Evolutionary conservation across 768 basidiomycete genomes (phyloP).

Genomic region (Leccinum fibrillosum): DNA sequence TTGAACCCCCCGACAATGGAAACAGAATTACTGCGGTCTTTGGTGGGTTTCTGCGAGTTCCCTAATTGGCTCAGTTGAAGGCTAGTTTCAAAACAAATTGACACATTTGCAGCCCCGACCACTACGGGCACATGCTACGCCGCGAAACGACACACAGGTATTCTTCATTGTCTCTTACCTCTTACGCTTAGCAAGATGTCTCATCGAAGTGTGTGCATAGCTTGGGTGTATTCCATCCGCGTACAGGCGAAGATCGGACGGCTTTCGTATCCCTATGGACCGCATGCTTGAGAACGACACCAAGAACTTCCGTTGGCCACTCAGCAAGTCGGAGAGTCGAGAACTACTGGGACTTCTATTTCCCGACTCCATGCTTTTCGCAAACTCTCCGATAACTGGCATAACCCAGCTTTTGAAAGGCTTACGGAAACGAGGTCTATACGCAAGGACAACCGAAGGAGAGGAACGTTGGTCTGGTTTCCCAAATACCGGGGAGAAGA

Average conservation of each 20-base stretch:
- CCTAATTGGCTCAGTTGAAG: neutral
- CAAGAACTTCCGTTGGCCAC: neutral
- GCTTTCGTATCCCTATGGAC: neutral
- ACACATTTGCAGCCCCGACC: neutral
- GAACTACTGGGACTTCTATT: neutral
- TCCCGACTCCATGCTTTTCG: neutral
- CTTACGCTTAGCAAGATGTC: neutral
- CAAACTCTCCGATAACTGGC: neutral
- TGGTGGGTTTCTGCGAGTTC: neutral
- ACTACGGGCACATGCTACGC: neutral
- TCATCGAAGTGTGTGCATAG: neutral
- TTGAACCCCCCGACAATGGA: too few relatives aligned
- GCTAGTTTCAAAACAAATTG: neutral
- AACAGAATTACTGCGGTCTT: too few relatives aligned
- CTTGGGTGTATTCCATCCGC: neutral
- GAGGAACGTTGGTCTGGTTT: neutral
- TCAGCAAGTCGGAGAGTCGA: neutral
- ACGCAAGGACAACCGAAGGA: neutral
- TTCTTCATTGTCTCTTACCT: neutral
- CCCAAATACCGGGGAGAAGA: neutral
- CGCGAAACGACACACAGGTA: neutral
- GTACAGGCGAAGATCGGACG: neutral
- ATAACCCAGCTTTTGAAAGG: neutral
- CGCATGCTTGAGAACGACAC: neutral
- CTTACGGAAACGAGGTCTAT: neutral